phyloP scores from a whole-genome alignment of 192 early-diverging fungal genomes.

The Pilobolus umbonatus region DNA sequence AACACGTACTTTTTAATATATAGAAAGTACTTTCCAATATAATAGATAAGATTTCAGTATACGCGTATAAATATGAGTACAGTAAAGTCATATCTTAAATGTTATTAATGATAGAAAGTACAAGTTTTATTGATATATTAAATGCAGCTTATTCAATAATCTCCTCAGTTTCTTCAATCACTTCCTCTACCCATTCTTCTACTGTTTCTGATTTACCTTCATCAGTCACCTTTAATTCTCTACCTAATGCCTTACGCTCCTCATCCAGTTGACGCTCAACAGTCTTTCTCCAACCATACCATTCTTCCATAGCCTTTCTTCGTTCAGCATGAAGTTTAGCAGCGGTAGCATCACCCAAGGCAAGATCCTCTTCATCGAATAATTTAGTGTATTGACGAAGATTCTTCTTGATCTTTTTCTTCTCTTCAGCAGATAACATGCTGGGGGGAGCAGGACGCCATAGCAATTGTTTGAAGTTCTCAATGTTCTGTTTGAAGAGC shows the following conservation, averaged over 20 bases:
- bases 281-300: constrained; percentile 75
- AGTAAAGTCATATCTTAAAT: too few species aligned
- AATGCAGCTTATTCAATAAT: constrained; percentile 60
- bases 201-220: constrained; percentile 68
- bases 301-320: constrained; percentile 73
- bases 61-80: too few species aligned
- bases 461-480: constrained; percentile 87
- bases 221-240: constrained; percentile 42
- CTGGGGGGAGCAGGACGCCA: constrained; percentile 93
- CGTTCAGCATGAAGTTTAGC: constrained; percentile 74
- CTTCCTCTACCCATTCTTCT: constrained; percentile 86
- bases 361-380: constrained; percentile 90
- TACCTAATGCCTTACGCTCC: constrained; percentile 52
- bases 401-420: constrained; percentile 88
- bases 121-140: too few species aligned
- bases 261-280: constrained; percentile 56
- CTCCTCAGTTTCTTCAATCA: constrained; percentile 73
- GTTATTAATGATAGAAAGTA: too few species aligned
- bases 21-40: too few species aligned
- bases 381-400: constrained; percentile 80
- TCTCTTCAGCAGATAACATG: constrained; percentile 71
- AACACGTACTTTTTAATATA: too few species aligned
- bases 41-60: too few species aligned
- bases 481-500: constrained; percentile 67
- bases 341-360: constrained; percentile 60